Evolutionary conservation across 306 rosid genomes (phyloP), one percentile per base, ranked within the genome.

Genomic region (Prunus salicina): DNA sequence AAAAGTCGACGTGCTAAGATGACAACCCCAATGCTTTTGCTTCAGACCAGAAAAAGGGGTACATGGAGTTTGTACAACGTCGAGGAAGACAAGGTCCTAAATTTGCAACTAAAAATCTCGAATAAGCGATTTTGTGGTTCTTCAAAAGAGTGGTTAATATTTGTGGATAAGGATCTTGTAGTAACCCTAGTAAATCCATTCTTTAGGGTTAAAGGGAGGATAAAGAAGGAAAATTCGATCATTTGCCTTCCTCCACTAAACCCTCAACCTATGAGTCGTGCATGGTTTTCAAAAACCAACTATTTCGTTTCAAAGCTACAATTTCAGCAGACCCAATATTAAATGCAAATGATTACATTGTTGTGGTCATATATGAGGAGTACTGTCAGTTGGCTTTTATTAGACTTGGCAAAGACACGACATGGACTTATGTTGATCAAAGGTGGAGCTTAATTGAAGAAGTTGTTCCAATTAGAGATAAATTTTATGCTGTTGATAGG

Each of bases 141-240:
- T 12, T 67, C 80, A 38, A 27, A 52, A 24, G 73, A 45, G 3
- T 76, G 58, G 80, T 43, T 67, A 18, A 46, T 76, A 25, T 25
- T 25, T 6, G 24, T 24, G 30, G 61, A 76, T 24, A 24, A 67
- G 10, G 43, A 67, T 24, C 27, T 20, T 7, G 51, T 14, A n/a
- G 58, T 67, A 11, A 19, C 74, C 6, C 32, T 67, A 2, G 12
- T 34, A 34, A 53, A 53, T 53, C 74, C 55, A 0, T 67, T 20
- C 7, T 6, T 0, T 24, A 34, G 20, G 5, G 2, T 69, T 27
- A 18, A 70, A 5, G 45, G 61, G 22, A 50, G 6, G 38, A n/a
- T 1, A 2, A 4, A 30, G 16, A 71, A 7, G 18, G 11, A 8
- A 49, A 6, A 46, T 22, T n/a, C 65, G 2, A 34, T 5, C 24